phyloP scores from a whole-genome alignment of 345 rosid species.

The Trapa incisa region DNA sequence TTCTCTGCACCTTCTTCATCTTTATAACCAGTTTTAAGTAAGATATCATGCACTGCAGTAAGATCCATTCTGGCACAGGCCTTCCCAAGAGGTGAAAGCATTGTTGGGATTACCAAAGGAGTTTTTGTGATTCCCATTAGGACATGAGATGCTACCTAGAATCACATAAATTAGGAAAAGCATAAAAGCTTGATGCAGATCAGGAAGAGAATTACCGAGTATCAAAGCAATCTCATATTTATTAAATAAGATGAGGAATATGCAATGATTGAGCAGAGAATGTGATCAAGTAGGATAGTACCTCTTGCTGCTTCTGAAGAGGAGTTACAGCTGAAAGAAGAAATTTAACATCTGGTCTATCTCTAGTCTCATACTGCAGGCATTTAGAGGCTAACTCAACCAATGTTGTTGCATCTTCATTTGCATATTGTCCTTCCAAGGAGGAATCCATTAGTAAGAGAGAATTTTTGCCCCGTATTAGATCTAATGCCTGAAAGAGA shows the following conservation, averaged over 20 bases:
- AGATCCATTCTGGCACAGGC: slow-evolving; percentile 78
- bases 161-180: not conserved
- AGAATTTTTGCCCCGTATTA: slow-evolving; percentile 52
- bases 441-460: slow-evolving; percentile 56
- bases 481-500: slow-evolving; percentile 43
- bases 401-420: slow-evolving; percentile 45
- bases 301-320: slow-evolving; percentile 62
- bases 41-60: slow-evolving; percentile 57
- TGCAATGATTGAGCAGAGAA: not conserved
- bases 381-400: slow-evolving; percentile 62
- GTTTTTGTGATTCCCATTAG: slow-evolving; percentile 50
- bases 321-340: slow-evolving; percentile 43
- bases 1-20: slow-evolving; percentile 85
- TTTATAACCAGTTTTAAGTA: slow-evolving; percentile 73
- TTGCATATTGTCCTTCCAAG: slow-evolving; percentile 57
- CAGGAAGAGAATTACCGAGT: not conserved
- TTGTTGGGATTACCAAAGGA: slow-evolving; percentile 38
- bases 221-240: not conserved
- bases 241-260: not conserved
- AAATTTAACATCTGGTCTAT: slow-evolving; percentile 50
- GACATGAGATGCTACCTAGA: slow-evolving; percentile 49
- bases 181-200: not conserved
- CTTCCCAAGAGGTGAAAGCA: slow-evolving; percentile 57
- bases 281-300: slow-evolving; percentile 11
- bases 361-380: slow-evolving; percentile 61